Conservation (phyloP, 768 basidiomycete genomes). For the Boletus rex-veris region DNA sequence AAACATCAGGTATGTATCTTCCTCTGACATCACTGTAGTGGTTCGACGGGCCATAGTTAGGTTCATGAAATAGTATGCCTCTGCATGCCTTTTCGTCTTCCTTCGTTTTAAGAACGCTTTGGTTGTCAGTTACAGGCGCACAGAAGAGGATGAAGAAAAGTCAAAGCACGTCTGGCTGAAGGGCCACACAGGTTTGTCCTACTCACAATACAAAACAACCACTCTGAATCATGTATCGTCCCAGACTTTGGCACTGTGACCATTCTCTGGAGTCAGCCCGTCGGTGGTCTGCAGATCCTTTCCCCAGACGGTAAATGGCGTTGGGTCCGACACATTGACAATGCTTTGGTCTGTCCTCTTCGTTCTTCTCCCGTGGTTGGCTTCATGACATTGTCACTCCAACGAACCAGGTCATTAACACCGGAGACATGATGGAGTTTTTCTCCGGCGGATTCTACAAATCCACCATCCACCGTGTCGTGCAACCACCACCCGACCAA, state of each 20-base stretch:
- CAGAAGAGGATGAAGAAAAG: slow-evolving; percentile 45
- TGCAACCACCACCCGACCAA: slow-evolving; percentile 55
- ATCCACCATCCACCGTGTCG: slow-evolving; percentile 58
- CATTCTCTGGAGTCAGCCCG: slow-evolving; percentile 58
- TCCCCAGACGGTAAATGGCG: slow-evolving; percentile 51
- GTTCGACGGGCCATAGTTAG: slow-evolving; percentile 36
- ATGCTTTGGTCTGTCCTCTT: slow-evolving; percentile 43
- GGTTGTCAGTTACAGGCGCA: slow-evolving; percentile 43
- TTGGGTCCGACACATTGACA: slow-evolving; percentile 56
- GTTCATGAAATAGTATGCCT: slow-evolving; percentile 61
- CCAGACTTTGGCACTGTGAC: slow-evolving; percentile 54
- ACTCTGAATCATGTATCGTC: slow-evolving; percentile 35
- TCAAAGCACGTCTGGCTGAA: slow-evolving; percentile 57
- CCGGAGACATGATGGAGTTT: slow-evolving; percentile 56
- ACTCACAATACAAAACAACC: neutral
- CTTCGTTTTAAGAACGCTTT: neutral
- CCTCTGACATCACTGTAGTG: neutral
- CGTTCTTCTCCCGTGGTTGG: neutral
- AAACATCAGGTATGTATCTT: slow-evolving; percentile 35
- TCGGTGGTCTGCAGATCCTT: slow-evolving; percentile 55
- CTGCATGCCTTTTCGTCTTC: neutral
- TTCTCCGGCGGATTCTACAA: slow-evolving; percentile 56
- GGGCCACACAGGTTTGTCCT: slow-evolving; percentile 48
- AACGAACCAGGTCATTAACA: slow-evolving; percentile 49
- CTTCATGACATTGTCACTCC: neutral